phyloP scores from a whole-genome alignment of 495 filamentous ascomycete species.

The Thozetella sp. region DNA sequence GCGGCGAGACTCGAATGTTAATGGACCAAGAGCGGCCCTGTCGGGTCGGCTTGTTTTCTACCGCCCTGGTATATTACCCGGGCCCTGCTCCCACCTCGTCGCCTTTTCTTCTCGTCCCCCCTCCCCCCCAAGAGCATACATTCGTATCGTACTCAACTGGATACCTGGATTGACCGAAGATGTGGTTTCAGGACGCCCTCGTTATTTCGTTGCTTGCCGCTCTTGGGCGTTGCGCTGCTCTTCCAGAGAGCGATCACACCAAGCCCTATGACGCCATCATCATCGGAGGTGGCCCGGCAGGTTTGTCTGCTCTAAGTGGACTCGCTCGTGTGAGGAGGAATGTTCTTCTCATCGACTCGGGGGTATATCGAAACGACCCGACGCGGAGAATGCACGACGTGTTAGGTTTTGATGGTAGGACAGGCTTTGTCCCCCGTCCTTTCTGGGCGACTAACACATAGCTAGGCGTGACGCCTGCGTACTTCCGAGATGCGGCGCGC shows the following conservation, averaged over 20 bases:
- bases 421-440: background rate
- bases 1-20: too few species aligned
- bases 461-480: constrained; percentile 50
- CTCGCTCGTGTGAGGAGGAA: constrained; percentile 54
- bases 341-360: constrained; percentile 55
- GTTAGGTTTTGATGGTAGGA: constrained; percentile 58
- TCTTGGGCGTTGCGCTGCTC: background rate
- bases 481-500: constrained; percentile 53
- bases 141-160: too few species aligned
- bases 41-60: too few species aligned
- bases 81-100: too few species aligned
- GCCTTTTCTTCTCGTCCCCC: too few species aligned
- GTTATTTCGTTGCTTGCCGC: background rate
- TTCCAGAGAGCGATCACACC: background rate
- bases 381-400: constrained; percentile 62
- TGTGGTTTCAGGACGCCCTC: background rate
- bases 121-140: too few species aligned
- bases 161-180: too few species aligned
- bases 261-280: constrained; percentile 29
- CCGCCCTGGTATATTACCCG: too few species aligned
- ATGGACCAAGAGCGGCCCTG: too few species aligned
- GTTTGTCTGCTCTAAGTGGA: constrained; percentile 52
- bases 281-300: constrained; percentile 32
- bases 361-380: constrained; percentile 56
- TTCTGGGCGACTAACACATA: background rate